Conservation (phyloP, 2,329 filamentous ascomycete genomes). For the Akanthomyces lecanii region DNA sequence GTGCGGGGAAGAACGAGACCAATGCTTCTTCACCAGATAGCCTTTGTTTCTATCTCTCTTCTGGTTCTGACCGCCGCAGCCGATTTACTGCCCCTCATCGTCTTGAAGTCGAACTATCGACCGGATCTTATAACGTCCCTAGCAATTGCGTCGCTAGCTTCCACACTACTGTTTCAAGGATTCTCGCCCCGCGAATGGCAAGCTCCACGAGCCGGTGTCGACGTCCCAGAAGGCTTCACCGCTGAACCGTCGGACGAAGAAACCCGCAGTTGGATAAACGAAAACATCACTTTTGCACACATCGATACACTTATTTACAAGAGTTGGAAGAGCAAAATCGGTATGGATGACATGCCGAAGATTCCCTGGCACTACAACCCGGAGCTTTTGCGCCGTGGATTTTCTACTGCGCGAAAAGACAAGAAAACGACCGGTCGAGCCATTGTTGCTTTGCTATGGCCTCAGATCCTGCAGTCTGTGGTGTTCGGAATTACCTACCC, state of each 20-base stretch:
- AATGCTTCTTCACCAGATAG: slow-evolving; percentile 45
- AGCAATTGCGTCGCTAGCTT: slow-evolving; percentile 24
- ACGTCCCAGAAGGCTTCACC: slow-evolving; percentile 32
- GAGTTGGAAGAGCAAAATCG: slow-evolving; percentile 40
- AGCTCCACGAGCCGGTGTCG: slow-evolving; percentile 37
- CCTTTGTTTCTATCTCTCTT: slow-evolving; percentile 29
- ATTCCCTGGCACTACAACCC: slow-evolving; percentile 44
- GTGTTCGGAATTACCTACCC: slow-evolving; percentile 35
- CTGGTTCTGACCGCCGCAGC: slow-evolving; percentile 34
- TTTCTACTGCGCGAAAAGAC: neutral
- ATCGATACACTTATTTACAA: slow-evolving; percentile 31
- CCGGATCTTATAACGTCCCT: neutral
- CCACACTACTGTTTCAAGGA: slow-evolving; percentile 37
- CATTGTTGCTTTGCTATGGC: slow-evolving; percentile 37
- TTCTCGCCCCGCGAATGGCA: slow-evolving; percentile 48
- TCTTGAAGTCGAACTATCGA: slow-evolving; percentile 26
- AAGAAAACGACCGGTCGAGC: slow-evolving; percentile 39
- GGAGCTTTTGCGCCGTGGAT: neutral
- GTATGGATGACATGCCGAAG: slow-evolving; percentile 43
- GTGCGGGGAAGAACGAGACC: slow-evolving; percentile 42
- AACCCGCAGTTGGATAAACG: slow-evolving; percentile 49
- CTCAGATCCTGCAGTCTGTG: slow-evolving; percentile 42
- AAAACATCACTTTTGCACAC: slow-evolving; percentile 43
- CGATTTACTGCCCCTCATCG: slow-evolving; percentile 36
- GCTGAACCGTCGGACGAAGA: slow-evolving; percentile 46